Base-by-base conservation (phyloP, 2,329 filamentous ascomycete genomes). In the Volutella citrinella region DNA sequence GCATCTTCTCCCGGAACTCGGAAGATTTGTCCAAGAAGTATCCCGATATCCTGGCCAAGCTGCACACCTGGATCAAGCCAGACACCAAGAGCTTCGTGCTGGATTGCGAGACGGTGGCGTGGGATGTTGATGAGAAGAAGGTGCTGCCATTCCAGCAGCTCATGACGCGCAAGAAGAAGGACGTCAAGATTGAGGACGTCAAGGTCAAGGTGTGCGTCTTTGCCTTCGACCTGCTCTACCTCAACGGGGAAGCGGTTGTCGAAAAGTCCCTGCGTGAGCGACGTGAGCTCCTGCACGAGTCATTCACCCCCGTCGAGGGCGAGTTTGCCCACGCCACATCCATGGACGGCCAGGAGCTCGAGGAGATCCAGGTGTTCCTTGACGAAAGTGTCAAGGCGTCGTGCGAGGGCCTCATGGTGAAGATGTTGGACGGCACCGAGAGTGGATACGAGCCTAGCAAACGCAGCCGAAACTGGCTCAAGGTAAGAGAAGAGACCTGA, bases 21-120 rank as follows among this genome's bases (percentile, higher is more conserved):
- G 93, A 98, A 65, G 91, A 98, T 53, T 61, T 98, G 30, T 96
- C 89, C 8, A 95, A 93, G 63, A 98, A 98, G 57, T 98, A 98
- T 55, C 93, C 93, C 0, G 93, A 98, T 64, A 89, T 98, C 33
- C 77, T 98, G 19, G 82, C 77, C 15, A 95, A 94, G 59, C 76
- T 98, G 10, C 74, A 87, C 22, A 82, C 77, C 1, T 98, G 93
- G 93, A 82, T 98, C 49, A 94, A 94, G 58, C 69, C 81, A 3
- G 87, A 83, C 19, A 95, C 93, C 10, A 87, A 86, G 64, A 95
- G 89, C 57, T 98, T 98, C 55, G 93, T 98, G 11, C 70, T 98
- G n/a, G 93, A 98, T 59, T 98, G 93, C 58, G 93, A 98, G 68
- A 95, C 91, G 1, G 93, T 97, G 10, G 93, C 87, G 1, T 97